Percentiles rank a stretch among this genome's conserved stretches.
Evolutionary conservation across 2,329 filamentous ascomycete species (phyloP).

Genomic region (Diaporthe aspalathi): DNA sequence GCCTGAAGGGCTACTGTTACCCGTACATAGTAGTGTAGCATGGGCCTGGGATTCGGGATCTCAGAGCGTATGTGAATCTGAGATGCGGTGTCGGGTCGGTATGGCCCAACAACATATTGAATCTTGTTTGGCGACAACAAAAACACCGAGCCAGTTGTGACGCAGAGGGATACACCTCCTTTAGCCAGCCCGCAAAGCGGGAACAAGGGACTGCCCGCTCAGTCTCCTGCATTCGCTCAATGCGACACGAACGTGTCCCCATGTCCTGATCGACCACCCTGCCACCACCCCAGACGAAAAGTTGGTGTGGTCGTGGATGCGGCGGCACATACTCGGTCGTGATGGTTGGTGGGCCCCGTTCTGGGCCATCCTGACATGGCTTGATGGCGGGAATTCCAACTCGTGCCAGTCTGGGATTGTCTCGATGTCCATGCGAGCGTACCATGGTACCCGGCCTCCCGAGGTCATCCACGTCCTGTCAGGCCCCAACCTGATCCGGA

Average conservation of each 20-base stretch:
- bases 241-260: conserved; percentile 35
- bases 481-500: conserved; percentile 20
- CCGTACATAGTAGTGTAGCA: conserved; percentile 9
- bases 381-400: neutral
- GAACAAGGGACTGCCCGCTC: conserved; percentile 38
- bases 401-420: conserved; percentile 13
- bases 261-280: conserved; percentile 34
- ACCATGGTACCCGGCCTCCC: neutral
- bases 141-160: conserved; percentile 12
- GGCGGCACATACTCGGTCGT: conserved; percentile 34
- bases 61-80: conserved; percentile 24
- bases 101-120: conserved; percentile 27
- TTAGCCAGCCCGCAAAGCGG: conserved; percentile 34
- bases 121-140: conserved; percentile 26
- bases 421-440: conserved; percentile 17
- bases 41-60: conserved; percentile 9
- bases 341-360: conserved; percentile 30
- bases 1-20: neutral
- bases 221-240: conserved; percentile 34
- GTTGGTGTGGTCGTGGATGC: conserved; percentile 39
- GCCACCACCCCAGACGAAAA: conserved; percentile 11
- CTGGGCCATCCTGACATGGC: conserved; percentile 22
- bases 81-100: conserved; percentile 22
- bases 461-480: conserved; percentile 17
- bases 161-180: conserved; percentile 31